These are phyloP conservation scores for Blastobotrys serpentis DNA, from an alignment of 1,139 yeast species.

Conservation along the genomic window DNA sequence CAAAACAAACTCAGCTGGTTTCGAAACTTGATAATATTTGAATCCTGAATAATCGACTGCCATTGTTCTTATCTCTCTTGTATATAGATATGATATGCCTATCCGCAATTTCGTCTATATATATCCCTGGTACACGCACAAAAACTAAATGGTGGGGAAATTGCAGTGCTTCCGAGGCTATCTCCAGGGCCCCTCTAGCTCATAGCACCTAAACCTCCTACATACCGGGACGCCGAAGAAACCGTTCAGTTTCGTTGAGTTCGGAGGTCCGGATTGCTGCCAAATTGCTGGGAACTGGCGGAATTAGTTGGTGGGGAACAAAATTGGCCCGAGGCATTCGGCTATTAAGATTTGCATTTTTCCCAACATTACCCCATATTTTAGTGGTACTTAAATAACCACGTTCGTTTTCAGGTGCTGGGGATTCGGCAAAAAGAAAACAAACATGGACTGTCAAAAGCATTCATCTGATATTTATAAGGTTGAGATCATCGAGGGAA, in stretches of 20 bases:
- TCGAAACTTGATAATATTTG: slow-evolving; percentile 24
- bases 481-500: slow-evolving; percentile 23
- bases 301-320: no score
- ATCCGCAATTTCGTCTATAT: background rate
- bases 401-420: background rate
- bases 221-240: no score
- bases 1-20: slow-evolving; percentile 47
- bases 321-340: slow-evolving; percentile 8
- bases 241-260: no score
- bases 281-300: no score
- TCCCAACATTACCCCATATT: background rate
- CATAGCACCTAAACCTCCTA: no score
- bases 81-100: background rate
- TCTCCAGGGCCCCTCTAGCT: no score
- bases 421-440: background rate
- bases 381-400: background rate
- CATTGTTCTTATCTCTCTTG: slow-evolving; percentile 14
- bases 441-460: slow-evolving; percentile 9
- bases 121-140: no score
- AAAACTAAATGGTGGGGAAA: background rate
- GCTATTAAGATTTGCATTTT: background rate
- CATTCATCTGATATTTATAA: slow-evolving; percentile 23
- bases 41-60: slow-evolving; percentile 22
- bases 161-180: no score
- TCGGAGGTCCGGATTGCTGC: no score